Evolutionary conservation across 2,329 filamentous ascomycete genomes (phyloP).

Genomic region (Exophiala sp.): DNA sequence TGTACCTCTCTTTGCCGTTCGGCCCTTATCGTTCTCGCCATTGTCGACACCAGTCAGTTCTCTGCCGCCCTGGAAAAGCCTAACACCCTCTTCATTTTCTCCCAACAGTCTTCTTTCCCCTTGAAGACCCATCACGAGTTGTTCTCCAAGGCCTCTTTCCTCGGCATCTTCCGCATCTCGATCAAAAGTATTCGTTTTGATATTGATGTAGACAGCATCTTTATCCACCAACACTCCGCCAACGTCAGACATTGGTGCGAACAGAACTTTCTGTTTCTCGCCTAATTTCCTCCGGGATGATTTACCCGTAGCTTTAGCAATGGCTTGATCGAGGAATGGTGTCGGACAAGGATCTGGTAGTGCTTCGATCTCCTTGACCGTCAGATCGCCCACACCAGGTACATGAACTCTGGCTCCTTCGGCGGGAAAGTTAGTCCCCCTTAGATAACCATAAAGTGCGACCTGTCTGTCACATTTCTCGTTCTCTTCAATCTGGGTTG

Average conservation of each 20-base stretch:
- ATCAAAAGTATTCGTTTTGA: slow-evolving; percentile 69
- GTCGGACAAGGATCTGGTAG: slow-evolving; percentile 95
- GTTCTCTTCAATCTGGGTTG: slow-evolving; percentile 83
- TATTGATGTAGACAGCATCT: slow-evolving; percentile 86
- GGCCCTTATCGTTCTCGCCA: slow-evolving; percentile 56
- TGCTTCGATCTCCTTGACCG: slow-evolving; percentile 76
- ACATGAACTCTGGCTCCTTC: slow-evolving; percentile 85
- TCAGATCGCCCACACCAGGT: slow-evolving; percentile 86
- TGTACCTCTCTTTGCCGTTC: slow-evolving; percentile 52
- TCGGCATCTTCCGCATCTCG: slow-evolving; percentile 57
- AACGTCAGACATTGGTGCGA: slow-evolving; percentile 97
- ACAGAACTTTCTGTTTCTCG: slow-evolving; percentile 94
- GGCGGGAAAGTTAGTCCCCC: slow-evolving; percentile 89
- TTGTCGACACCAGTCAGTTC: slow-evolving; percentile 51
- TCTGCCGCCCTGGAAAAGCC: slow-evolving; percentile 75
- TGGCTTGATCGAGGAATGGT: slow-evolving; percentile 80
- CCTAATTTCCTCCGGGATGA: slow-evolving; percentile 75
- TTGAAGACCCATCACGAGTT: slow-evolving; percentile 88
- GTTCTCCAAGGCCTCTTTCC: slow-evolving; percentile 88
- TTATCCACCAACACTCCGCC: slow-evolving; percentile 95
- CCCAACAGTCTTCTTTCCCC: slow-evolving; percentile 77
- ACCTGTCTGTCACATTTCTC: slow-evolving; percentile 86
- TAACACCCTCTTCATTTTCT: slow-evolving; percentile 74
- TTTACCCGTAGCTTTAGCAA: slow-evolving; percentile 81
- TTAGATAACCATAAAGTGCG: slow-evolving; percentile 86